Conservation (phyloP, 257 asterid genomes). For the Nicotiana knightiana region DNA sequence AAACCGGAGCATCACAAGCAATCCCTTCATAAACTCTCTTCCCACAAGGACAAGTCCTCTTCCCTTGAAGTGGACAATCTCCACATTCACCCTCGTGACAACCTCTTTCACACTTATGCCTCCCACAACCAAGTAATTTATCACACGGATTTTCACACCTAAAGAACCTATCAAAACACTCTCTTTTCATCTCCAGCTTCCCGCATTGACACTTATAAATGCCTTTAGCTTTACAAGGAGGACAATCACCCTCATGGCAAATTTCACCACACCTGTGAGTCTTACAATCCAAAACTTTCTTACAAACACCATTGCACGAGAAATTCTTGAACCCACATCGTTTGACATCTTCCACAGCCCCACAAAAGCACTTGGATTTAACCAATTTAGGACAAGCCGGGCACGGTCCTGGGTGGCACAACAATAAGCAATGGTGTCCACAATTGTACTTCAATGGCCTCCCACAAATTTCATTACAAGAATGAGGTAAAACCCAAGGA, state of each 20-base stretch:
- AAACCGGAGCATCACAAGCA: slow-evolving; percentile 68
- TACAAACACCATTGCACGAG: slow-evolving; percentile 56
- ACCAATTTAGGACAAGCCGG: slow-evolving; percentile 88
- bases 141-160: slow-evolving; percentile 67
- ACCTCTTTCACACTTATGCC: slow-evolving; percentile 71
- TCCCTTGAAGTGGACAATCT: slow-evolving; percentile 78
- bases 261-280: slow-evolving; percentile 60
- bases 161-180: slow-evolving; percentile 65
- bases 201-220: slow-evolving; percentile 64
- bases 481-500: slow-evolving; percentile 95
- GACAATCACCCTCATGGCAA: slow-evolving; percentile 81
- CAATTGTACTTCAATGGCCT: slow-evolving; percentile 57
- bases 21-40: slow-evolving; percentile 68
- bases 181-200: slow-evolving; percentile 56
- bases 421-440: slow-evolving; percentile 72
- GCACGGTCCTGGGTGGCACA: slow-evolving; percentile 95
- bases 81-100: slow-evolving; percentile 84
- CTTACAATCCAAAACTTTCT: slow-evolving; percentile 50
- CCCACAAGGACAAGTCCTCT: slow-evolving; percentile 91
- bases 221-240: slow-evolving; percentile 50
- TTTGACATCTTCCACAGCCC: slow-evolving; percentile 62
- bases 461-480: slow-evolving; percentile 86
- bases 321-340: slow-evolving; percentile 86
- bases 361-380: slow-evolving; percentile 62
- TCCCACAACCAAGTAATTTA: slow-evolving; percentile 65